Percentiles rank a stretch among this genome's conserved stretches.
These are phyloP conservation scores for Lactarius trivialis DNA, from an alignment of 768 basidiomycete genomes.

Conservation along the genomic window DNA sequence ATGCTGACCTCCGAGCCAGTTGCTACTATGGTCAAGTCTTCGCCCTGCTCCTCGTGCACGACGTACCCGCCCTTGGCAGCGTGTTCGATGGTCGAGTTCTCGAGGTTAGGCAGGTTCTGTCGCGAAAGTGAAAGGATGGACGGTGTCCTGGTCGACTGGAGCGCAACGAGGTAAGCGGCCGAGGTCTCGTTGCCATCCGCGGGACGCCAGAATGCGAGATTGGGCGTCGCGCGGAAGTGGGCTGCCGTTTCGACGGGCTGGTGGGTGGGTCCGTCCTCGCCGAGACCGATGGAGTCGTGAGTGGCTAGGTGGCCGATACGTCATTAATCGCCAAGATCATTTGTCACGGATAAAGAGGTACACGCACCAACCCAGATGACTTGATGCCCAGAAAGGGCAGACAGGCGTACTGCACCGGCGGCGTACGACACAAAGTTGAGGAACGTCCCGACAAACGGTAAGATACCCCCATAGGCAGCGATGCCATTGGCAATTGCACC, in stretches of 20 bases:
- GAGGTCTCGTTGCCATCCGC: slow-evolving; percentile 98
- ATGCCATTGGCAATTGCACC: slow-evolving; percentile 92
- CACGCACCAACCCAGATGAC: slow-evolving; percentile 88
- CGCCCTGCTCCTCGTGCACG: slow-evolving; percentile 67
- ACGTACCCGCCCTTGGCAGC: slow-evolving; percentile 87
- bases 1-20: slow-evolving; percentile 87
- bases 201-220: slow-evolving; percentile 88
- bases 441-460: slow-evolving; percentile 92
- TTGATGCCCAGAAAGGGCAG: slow-evolving; percentile 82
- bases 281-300: slow-evolving; percentile 89
- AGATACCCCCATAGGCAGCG: slow-evolving; percentile 81
- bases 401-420: slow-evolving; percentile 85
- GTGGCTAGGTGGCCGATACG: slow-evolving; percentile 48
- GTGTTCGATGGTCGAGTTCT: slow-evolving; percentile 77
- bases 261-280: slow-evolving; percentile 94
- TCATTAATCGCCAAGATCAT: neutral
- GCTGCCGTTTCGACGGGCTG: slow-evolving; percentile 89
- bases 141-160: slow-evolving; percentile 70
- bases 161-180: slow-evolving; percentile 77
- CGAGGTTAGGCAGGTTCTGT: slow-evolving; percentile 91
- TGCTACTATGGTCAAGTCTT: slow-evolving; percentile 85
- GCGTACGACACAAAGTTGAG: slow-evolving; percentile 94
- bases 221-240: slow-evolving; percentile 84
- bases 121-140: slow-evolving; percentile 79
- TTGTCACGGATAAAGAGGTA: neutral